Evolutionary conservation across 2,329 filamentous ascomycete species (phyloP).

Genomic region (Fusarium guadeloupense): DNA sequence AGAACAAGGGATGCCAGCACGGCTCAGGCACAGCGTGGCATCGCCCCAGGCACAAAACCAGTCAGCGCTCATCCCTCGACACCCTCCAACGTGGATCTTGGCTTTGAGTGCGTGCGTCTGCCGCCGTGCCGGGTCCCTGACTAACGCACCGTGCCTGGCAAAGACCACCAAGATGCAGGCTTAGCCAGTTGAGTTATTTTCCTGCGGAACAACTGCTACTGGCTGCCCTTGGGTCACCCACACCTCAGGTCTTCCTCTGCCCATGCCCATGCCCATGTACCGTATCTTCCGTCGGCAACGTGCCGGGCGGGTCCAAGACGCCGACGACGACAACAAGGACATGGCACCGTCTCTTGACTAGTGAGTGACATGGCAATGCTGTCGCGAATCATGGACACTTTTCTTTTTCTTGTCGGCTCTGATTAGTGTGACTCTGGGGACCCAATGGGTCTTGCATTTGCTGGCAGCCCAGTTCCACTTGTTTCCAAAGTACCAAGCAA

Average conservation of each 20-base stretch:
- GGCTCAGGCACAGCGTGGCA: constrained; percentile 30
- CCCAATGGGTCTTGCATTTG: constrained; percentile 12
- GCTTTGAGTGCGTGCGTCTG: constrained; percentile 42
- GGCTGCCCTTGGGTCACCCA: constrained; percentile 26
- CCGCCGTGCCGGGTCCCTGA: constrained; percentile 37
- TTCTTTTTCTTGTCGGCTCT: constrained; percentile 22
- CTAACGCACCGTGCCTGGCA: constrained; percentile 43
- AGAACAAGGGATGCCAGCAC: constrained; percentile 15
- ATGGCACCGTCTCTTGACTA: constrained; percentile 23
- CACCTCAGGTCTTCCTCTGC: constrained; percentile 7
- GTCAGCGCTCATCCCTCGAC: constrained; percentile 19
- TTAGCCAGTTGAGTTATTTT: constrained; percentile 42
- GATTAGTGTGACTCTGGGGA: constrained; percentile 12
- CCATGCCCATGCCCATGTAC: constrained; percentile 6
- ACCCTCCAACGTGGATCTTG: constrained; percentile 17
- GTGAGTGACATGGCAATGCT: constrained; percentile 16
- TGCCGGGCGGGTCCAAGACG: constrained; percentile 29
- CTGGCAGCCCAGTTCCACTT: constrained; percentile 20
- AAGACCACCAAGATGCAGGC: constrained; percentile 16
- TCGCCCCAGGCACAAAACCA: constrained; percentile 33
- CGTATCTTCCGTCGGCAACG: constrained; percentile 26
- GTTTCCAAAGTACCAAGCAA: constrained; percentile 6
- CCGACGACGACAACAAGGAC: constrained; percentile 13
- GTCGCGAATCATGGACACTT: constrained; percentile 39
- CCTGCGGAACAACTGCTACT: constrained; percentile 15